Evolutionary conservation across 305 asterid species (phyloP), one percentile per base, ranked within the genome.

Genomic region (Fraxinus baroniana): DNA sequence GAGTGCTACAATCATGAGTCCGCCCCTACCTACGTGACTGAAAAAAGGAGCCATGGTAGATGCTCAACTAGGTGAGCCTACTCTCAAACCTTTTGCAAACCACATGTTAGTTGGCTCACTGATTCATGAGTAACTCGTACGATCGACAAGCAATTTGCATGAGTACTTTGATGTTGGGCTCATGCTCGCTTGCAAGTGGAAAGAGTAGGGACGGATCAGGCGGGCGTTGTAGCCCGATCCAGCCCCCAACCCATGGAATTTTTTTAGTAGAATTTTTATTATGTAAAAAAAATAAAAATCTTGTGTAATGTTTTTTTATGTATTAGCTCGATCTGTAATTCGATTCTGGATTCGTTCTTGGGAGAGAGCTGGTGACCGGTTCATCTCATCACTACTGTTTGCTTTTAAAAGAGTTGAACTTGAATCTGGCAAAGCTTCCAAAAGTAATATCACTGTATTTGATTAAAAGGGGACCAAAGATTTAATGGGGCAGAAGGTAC

Each of bases 401-500:
- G 60, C 6, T 10, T 49, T 44, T 15, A 3, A 37, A 2, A 9
- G 18, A 32, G 66, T 17, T n/a, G 77, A 62, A 64, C n/a, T 64
- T 64, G 24, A 55, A 55, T 55, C 12, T 24, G 35, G 33, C 35
- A 8, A 68, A 10, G 74, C 36, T 66, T 66, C 18, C 7, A 24
- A 66, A 66, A 12, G 17, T 9, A 68, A 26, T 0, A 10, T 68
- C 74, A 68, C 74, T 68, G 74, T 68, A 68, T 12, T 68, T 28
- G 37, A 68, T 68, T 68, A 26, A 28, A 68, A 28, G 83, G 81
- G 82, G 81, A 85, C 85, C 20, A 73, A 5, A 70, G 39, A 64
- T 28, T 78, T 35, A 2, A 46, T 85, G 79, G 84, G 76, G 36
- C 76, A 74, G 28, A 76, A 36, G 81, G 84, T 79, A 81, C 80